Conservation (phyloP, 1,284 basidiomycete species). For the Ganoderma lingzhi region DNA sequence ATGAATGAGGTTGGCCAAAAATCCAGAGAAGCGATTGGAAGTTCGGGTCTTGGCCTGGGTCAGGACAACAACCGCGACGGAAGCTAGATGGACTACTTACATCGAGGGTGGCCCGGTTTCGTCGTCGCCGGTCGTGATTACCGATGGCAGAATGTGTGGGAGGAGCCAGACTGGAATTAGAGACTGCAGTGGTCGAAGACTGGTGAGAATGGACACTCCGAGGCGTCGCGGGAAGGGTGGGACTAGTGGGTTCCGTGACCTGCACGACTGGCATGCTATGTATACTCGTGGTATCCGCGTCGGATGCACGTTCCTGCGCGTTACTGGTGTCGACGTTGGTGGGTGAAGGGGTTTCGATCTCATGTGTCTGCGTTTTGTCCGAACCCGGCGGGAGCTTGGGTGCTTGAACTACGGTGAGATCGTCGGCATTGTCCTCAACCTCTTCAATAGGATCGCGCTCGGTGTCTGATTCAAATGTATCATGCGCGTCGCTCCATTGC, state of each 20-base stretch:
- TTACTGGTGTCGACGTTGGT: slow-evolving; percentile 35
- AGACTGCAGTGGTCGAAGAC: slow-evolving; percentile 25
- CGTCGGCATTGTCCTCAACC: slow-evolving; percentile 38
- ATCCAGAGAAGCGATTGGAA: slow-evolving; percentile 79
- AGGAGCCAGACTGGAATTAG: slow-evolving; percentile 35
- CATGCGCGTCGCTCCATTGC: slow-evolving; percentile 50
- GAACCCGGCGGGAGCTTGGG: slow-evolving; percentile 46
- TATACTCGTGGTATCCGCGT: slow-evolving; percentile 58
- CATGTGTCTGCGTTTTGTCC: slow-evolving; percentile 43
- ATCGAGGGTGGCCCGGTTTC: slow-evolving; percentile 36
- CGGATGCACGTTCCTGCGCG: slow-evolving; percentile 35
- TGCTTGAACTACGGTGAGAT: slow-evolving; percentile 43
- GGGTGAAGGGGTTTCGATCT: slow-evolving; percentile 42
- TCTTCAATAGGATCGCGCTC: slow-evolving; percentile 44
- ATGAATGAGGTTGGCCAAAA: slow-evolving; percentile 81
- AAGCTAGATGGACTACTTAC: slow-evolving; percentile 34
- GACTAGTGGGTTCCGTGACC: slow-evolving; percentile 50
- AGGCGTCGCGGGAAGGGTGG: slow-evolving; percentile 38
- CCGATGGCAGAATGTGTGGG: slow-evolving; percentile 25
- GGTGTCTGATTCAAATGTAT: slow-evolving; percentile 48
- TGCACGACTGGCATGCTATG: slow-evolving; percentile 66
- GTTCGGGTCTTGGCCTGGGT: slow-evolving; percentile 56
- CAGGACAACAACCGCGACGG: slow-evolving; percentile 24
- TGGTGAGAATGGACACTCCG: slow-evolving; percentile 39
- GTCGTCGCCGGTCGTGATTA: slow-evolving; percentile 35